phyloP scores from a whole-genome alignment of 2,329 filamentous ascomycete species.

The Chrysoporthe austroafricana region DNA sequence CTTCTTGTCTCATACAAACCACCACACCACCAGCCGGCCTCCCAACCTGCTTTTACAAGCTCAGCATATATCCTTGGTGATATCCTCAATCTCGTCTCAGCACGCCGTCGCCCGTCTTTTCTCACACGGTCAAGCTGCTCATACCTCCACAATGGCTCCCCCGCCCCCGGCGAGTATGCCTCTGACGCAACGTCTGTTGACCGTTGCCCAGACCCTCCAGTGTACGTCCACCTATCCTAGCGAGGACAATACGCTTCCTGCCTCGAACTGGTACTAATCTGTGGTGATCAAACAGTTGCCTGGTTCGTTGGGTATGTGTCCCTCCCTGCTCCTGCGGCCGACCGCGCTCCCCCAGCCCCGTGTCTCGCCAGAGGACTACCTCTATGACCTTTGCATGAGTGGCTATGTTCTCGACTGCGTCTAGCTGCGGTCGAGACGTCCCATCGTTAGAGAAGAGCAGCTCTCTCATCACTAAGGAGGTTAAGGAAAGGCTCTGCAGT shows the following conservation, averaged over 20 bases:
- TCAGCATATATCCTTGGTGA: not conserved
- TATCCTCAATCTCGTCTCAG: too few species aligned
- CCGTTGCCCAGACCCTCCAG: constrained; percentile 87
- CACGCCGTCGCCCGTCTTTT: not conserved
- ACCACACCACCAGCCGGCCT: not conserved
- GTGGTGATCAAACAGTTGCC: constrained; percentile 55
- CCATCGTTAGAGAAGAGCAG: not conserved
- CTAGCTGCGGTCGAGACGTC: not conserved
- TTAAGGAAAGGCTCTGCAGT: not conserved
- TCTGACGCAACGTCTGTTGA: constrained; percentile 73
- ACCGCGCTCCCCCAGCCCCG: constrained; percentile 24
- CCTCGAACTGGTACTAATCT: constrained; percentile 40
- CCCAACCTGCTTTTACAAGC: not conserved
- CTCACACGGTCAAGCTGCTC: not conserved
- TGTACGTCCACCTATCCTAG: constrained; percentile 63
- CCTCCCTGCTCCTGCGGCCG: constrained; percentile 23
- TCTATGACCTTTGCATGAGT: constrained; percentile 3
- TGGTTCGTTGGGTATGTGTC: constrained; percentile 80
- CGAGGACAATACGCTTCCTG: constrained; percentile 29
- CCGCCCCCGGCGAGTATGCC: constrained; percentile 72
- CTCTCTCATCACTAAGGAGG: not conserved
- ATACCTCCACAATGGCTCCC: constrained; percentile 63
- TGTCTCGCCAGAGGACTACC: constrained; percentile 24
- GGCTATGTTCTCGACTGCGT: not conserved
- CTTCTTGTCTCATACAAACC: constrained; percentile 9